These are phyloP conservation scores for Tolypocladium amazonense DNA, from an alignment of 2,329 filamentous ascomycete genomes.

Conservation along the genomic window DNA sequence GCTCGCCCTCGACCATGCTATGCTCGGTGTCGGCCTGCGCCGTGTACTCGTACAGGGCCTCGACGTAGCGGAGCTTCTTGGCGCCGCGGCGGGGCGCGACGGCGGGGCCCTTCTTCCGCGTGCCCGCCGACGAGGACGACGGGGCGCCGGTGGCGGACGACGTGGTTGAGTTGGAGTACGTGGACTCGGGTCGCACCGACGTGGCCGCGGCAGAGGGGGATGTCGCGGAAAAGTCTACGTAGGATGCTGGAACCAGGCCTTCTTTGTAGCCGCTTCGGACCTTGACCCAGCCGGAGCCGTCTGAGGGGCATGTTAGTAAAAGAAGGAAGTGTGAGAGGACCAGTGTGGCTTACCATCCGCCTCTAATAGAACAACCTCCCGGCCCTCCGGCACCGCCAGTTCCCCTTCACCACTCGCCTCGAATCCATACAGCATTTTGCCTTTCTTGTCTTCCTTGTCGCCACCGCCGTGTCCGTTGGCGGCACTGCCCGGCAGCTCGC, in stretches of 20 bases:
- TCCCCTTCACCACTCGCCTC: conserved; percentile 74
- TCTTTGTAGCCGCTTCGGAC: conserved; percentile 65
- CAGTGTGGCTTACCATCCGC: conserved; percentile 63
- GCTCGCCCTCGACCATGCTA: conserved; percentile 82
- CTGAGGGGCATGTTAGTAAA: conserved; percentile 32
- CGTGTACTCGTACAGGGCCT: conserved; percentile 85
- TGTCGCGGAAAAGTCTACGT: conserved; percentile 56
- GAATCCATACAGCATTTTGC: conserved; percentile 85
- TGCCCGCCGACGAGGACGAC: conserved; percentile 14
- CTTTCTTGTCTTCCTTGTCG: conserved; percentile 42
- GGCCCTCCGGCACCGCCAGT: conserved; percentile 67
- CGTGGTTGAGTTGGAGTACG: conserved; percentile 60
- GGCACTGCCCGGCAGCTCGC: conserved; percentile 46
- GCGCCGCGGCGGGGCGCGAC: conserved; percentile 85
- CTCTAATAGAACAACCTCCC: conserved; percentile 68
- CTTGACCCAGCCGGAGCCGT: conserved; percentile 86
- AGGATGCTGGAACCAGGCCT: conserved; percentile 79
- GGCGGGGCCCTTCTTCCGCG: conserved; percentile 81
- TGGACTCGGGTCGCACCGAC: conserved; percentile 54
- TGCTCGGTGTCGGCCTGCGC: conserved; percentile 81
- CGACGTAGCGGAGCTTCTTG: conserved; percentile 88
- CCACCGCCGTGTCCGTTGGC: conserved; percentile 26
- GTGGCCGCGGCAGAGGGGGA: conserved; percentile 28
- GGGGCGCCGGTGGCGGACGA: conserved; percentile 16
- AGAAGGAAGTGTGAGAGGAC: background rate